Percentiles rank a stretch among this genome's conserved stretches.
Evolutionary conservation across 1,284 basidiomycete species (phyloP).

Genomic region (Papiliotrema fonsecae): DNA sequence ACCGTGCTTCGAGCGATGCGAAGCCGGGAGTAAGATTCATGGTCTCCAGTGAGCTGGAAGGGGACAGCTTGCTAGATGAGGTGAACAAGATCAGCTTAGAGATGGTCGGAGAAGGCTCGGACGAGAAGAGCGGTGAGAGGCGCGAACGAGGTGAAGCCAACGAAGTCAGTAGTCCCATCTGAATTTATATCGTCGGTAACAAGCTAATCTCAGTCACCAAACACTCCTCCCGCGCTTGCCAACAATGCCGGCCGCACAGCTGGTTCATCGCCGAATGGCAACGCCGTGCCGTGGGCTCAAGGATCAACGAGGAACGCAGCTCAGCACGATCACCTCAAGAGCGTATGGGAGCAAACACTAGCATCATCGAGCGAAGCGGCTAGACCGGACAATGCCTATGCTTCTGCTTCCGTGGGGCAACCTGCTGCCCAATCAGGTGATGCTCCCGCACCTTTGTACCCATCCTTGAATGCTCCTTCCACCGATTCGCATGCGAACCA

Average conservation of each 20-base stretch:
- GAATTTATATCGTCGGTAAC: constrained; percentile 1
- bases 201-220: constrained; percentile 17
- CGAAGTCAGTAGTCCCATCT: constrained; percentile 19
- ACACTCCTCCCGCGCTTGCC: constrained; percentile 25
- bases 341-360: constrained; percentile 30
- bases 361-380: constrained; percentile 9
- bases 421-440: no score
- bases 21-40: constrained; percentile 45
- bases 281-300: constrained; percentile 30
- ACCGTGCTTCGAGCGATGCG: constrained; percentile 10
- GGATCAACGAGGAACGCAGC: constrained; percentile 18
- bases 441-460: constrained; percentile 33
- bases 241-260: not conserved
- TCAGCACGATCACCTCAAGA: constrained; percentile 37
- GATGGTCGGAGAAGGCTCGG: constrained; percentile 32
- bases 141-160: constrained; percentile 9
- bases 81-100: constrained; percentile 48
- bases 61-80: constrained; percentile 45
- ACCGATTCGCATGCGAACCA: constrained; percentile 15
- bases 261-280: constrained; percentile 17
- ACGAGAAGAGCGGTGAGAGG: constrained; percentile 14
- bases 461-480: constrained; percentile 35
- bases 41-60: constrained; percentile 47
- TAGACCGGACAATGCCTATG: not conserved
- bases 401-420: no score